Base-by-base conservation (phyloP, 495 filamentous ascomycete genomes). In the Tuber calosporum region DNA sequence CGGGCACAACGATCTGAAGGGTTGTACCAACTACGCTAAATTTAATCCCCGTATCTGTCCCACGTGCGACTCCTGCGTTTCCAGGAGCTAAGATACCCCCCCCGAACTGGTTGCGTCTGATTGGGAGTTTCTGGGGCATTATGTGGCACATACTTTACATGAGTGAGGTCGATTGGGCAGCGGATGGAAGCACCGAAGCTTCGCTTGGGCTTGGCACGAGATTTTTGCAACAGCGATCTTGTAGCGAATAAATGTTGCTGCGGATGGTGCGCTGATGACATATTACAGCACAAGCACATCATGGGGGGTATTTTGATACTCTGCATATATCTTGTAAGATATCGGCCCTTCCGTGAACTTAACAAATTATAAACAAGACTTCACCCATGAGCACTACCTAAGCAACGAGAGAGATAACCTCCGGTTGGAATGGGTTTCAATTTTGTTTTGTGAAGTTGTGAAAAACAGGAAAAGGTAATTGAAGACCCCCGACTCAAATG, bases 341-440 rank as follows among this genome's bases (percentile, higher is more conserved):
- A 11, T 53, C n/a, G n/a, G 11, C 45, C 7, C 2, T 53, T 53
- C 45, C 7, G 9, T 1, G 11, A 26, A 11, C 22, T 11, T 62
- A 11, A 15, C 30, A 62, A 17, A 19, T 34, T 17, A 62, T 30
- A 62, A 58, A 26, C 48, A 58, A 62, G 34, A 62, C 26, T 13
- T 30, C 53, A 17, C 26, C 13, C 30, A 6, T 13, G 34, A 30
- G 26, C 53, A 30, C 53, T 19, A 17, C n/a, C 1, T 30, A 30
- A 4, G 53, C 26, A 58, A 26, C 4, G n/a, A 69, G 39, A 41
- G n/a, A 53, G 11, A 13, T 19, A 48, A 3, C 48, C 70, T 45
- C 74, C 70, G 48, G 74, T 70, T 77, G 30, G 66, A 78, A 77
- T 68, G 76, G 74, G 37, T 68, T 76, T 70, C 38, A 34, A 70